These are phyloP conservation scores for Podospora bellae-mahoneyi DNA, from an alignment of 495 filamentous ascomycete genomes.

Conservation along the genomic window DNA sequence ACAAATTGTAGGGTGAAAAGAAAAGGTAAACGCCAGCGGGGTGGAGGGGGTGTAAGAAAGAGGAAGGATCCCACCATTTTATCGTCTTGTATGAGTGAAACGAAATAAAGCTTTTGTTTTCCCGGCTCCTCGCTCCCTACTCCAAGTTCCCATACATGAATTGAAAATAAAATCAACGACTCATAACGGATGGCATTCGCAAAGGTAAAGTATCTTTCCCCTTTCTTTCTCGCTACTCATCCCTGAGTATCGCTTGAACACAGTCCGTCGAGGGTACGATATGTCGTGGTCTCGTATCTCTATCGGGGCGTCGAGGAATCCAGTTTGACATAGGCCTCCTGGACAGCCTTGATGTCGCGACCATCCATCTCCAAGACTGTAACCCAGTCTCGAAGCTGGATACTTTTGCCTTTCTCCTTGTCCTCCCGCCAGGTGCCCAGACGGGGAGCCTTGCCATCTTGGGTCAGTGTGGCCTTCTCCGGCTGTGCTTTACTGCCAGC, in stretches of 20 bases:
- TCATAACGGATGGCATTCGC: not conserved
- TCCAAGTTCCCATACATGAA: not conserved
- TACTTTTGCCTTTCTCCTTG: conserved; percentile 55
- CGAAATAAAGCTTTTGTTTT: not conserved
- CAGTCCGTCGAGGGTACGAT: not conserved
- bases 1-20: not conserved
- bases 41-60: not conserved
- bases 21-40: not conserved
- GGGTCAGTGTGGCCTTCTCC: conserved; percentile 34
- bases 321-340: conserved; percentile 51
- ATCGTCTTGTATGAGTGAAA: not conserved
- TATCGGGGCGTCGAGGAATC: conserved; percentile 29
- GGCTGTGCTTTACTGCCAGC: conserved; percentile 14
- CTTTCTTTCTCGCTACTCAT: not conserved
- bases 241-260: not conserved
- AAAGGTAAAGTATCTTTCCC: no score
- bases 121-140: not conserved
- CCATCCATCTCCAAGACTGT: conserved; percentile 60
- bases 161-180: not conserved
- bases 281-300: not conserved
- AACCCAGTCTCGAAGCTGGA: conserved; percentile 70
- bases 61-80: not conserved
- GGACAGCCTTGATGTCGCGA: conserved; percentile 51
- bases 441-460: conserved; percentile 38
- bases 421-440: conserved; percentile 64